phyloP scores from a whole-genome alignment of 345 rosid genomes.

The Linum tenue region DNA sequence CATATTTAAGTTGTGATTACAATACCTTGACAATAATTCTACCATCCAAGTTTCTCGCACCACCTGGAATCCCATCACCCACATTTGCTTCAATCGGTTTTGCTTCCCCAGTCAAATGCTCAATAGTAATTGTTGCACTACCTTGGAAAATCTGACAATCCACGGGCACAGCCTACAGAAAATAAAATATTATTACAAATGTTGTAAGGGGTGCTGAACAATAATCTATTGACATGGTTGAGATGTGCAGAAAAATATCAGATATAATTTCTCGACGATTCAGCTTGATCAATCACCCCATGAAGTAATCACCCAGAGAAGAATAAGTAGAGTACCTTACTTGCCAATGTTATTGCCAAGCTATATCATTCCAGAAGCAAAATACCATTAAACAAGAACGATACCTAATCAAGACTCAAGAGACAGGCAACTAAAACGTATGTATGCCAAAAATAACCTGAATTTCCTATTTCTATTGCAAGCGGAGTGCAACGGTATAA shows the following conservation, averaged over 20 bases:
- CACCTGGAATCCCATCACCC: conserved; percentile 89
- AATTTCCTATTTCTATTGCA: not conserved
- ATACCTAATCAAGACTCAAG: not conserved
- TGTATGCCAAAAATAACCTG: not conserved
- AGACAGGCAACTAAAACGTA: too few species aligned
- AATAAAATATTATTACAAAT: conserved; percentile 11
- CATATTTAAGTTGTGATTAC: conserved; percentile 8
- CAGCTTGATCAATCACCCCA: not conserved
- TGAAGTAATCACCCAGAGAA: not conserved
- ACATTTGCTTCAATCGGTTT: conserved; percentile 80
- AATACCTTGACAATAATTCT: conserved; percentile 86
- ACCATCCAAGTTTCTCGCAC: conserved; percentile 95
- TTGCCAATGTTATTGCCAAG: conserved; percentile 3
- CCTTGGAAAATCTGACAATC: conserved; percentile 92
- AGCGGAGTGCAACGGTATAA: too few species aligned
- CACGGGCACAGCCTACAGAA: conserved; percentile 71
- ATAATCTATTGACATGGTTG: too few species aligned
- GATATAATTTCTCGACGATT: not conserved
- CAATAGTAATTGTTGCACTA: conserved; percentile 82
- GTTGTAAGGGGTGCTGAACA: not conserved
- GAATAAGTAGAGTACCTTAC: not conserved
- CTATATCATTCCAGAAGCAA: not conserved
- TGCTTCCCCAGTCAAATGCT: conserved; percentile 94
- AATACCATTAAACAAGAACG: not conserved
- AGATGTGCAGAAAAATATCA: not conserved